Conservation (phyloP, 1,139 yeast genomes). For the Zygoascus meyerae region DNA sequence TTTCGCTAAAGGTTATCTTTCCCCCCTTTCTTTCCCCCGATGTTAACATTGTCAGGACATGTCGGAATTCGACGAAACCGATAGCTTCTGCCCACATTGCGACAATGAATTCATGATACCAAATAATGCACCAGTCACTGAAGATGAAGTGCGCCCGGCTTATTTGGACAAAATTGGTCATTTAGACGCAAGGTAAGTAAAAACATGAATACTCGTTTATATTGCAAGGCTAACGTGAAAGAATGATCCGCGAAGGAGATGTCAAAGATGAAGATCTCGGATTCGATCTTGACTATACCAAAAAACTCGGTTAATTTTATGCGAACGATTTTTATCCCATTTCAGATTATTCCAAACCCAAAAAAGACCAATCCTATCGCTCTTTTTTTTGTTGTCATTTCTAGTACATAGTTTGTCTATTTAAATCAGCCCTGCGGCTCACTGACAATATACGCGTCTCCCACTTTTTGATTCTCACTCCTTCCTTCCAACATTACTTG, state of each 20-base stretch:
- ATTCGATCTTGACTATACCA: constrained; percentile 23
- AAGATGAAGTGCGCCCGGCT: constrained; percentile 17
- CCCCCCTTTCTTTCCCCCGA: neutral
- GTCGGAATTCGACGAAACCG: constrained; percentile 35
- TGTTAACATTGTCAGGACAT: constrained; percentile 21
- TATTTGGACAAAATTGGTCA: constrained; percentile 20
- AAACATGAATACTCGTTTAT: neutral
- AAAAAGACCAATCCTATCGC: no score
- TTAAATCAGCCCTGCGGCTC: neutral
- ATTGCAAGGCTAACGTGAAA: constrained; percentile 13
- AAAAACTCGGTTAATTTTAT: constrained; percentile 20
- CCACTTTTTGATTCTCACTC: neutral
- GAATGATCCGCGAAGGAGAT: constrained; percentile 34
- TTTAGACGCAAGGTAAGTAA: constrained; percentile 27
- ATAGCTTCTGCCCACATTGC: constrained; percentile 36
- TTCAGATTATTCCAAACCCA: no score
- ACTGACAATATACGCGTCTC: neutral
- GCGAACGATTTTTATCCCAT: no score
- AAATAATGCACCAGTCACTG: constrained; percentile 17
- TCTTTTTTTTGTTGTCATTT: no score
- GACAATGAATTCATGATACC: constrained; percentile 35
- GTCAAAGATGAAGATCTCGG: constrained; percentile 31
- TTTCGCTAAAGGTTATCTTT: neutral
- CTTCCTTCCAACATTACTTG: neutral
- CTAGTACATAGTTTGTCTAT: neutral